Conservation (phyloP, 306 rosid species). For the Pueraria montana region DNA sequence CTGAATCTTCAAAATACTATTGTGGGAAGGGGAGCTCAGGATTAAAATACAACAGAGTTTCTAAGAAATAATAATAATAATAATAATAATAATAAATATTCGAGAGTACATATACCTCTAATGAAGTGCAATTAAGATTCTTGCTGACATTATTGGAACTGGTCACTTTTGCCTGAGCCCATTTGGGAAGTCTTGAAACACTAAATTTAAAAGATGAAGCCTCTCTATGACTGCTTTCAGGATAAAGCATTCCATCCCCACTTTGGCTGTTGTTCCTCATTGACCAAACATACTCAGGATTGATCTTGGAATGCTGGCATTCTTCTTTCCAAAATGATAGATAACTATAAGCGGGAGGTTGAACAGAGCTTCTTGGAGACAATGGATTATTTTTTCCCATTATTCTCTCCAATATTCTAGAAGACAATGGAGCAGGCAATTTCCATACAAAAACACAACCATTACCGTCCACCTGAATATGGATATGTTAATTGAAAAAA, state of each 20-base stretch:
- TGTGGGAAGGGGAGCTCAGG: not conserved
- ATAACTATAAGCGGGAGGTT: conserved; percentile 48
- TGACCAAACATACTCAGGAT: conserved; percentile 41
- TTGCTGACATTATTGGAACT: conserved; percentile 44
- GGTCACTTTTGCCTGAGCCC: conserved; percentile 75
- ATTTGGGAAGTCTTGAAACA: conserved; percentile 79
- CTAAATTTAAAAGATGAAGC: conserved; percentile 72
- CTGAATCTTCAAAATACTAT: conserved; percentile 7
- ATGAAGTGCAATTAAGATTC: conserved; percentile 49
- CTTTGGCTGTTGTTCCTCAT: conserved; percentile 43
- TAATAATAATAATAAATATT: not conserved
- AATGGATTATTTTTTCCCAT: conserved; percentile 54
- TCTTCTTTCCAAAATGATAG: conserved; percentile 51
- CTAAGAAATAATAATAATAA: conserved; percentile 37
- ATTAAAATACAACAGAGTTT: conserved; percentile 26
- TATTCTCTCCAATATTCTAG: conserved; percentile 67
- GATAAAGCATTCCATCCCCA: conserved; percentile 42
- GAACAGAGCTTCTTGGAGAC: conserved; percentile 59
- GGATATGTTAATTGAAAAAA: conserved; percentile 35
- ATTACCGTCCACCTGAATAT: conserved; percentile 76
- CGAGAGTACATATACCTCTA: conserved; percentile 60
- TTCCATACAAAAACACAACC: conserved; percentile 84
- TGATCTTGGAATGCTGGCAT: conserved; percentile 46
- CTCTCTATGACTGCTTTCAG: conserved; percentile 50
- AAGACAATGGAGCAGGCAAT: conserved; percentile 70